phyloP scores from a whole-genome alignment of 2,329 filamentous ascomycete species.

The Periconia digitata region DNA sequence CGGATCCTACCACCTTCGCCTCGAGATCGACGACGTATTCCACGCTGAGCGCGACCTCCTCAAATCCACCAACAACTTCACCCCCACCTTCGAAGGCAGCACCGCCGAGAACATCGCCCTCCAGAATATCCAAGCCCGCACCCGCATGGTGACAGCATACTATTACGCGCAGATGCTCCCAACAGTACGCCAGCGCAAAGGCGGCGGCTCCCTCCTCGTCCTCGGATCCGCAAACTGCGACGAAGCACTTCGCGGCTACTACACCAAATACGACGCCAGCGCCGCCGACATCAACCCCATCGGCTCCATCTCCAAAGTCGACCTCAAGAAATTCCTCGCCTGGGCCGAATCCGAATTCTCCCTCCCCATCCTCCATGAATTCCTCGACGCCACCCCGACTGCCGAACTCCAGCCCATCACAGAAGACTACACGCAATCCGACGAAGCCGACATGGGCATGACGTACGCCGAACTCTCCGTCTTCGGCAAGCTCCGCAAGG shows the following conservation, averaged over 20 bases:
- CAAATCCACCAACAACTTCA: background rate
- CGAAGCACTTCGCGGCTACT: slow-evolving; percentile 51
- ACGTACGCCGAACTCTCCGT: slow-evolving; percentile 48
- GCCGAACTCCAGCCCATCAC: slow-evolving; percentile 65
- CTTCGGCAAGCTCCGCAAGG: slow-evolving; percentile 44
- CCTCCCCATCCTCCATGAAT: slow-evolving; percentile 66
- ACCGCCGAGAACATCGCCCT: slow-evolving; percentile 62
- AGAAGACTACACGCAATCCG: slow-evolving; percentile 59
- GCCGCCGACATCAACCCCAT: slow-evolving; percentile 61
- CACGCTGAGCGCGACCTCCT: slow-evolving; percentile 42
- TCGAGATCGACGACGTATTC: slow-evolving; percentile 72
- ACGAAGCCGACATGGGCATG: slow-evolving; percentile 57
- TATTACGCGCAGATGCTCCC: slow-evolving; percentile 65
- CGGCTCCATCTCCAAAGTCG: slow-evolving; percentile 63
- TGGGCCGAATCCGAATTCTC: slow-evolving; percentile 57
- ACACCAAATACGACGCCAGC: slow-evolving; percentile 70
- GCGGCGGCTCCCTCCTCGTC: slow-evolving; percentile 63
- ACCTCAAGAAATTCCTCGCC: slow-evolving; percentile 71
- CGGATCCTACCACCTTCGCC: slow-evolving; percentile 70
- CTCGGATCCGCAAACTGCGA: slow-evolving; percentile 65
- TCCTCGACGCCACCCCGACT: slow-evolving; percentile 56
- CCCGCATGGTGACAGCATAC: slow-evolving; percentile 68
- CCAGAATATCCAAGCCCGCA: slow-evolving; percentile 67
- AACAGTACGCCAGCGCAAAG: slow-evolving; percentile 58
- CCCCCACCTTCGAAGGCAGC: slow-evolving; percentile 47